Evolutionary conservation across 2,329 filamentous ascomycete species (phyloP).

Genomic region (Botrytis porri): DNA sequence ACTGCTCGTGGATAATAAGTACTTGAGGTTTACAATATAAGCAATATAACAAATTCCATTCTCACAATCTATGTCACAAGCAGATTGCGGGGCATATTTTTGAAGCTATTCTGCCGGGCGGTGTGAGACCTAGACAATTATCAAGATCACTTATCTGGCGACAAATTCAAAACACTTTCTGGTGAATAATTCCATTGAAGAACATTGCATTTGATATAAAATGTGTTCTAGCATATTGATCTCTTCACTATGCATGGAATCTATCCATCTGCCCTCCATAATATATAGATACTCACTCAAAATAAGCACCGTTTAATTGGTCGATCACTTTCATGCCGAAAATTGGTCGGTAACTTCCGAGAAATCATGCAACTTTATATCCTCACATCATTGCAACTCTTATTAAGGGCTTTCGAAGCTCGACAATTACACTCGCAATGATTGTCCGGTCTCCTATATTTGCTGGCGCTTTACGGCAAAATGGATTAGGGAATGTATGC

Average conservation of each 20-base stretch:
- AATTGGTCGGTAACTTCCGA: constrained; percentile 16
- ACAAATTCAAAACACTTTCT: not conserved
- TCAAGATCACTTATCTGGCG: not conserved
- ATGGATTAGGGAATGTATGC: constrained; percentile 14
- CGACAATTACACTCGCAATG: constrained; percentile 16
- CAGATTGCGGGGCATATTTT: not conserved
- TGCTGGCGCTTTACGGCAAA: constrained; percentile 2
- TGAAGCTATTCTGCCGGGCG: constrained; percentile 15
- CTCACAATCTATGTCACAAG: not conserved
- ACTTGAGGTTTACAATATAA: not conserved
- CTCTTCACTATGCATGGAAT: not conserved
- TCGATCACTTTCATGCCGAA: not conserved
- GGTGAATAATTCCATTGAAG: not conserved
- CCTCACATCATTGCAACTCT: not conserved
- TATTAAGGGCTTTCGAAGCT: constrained; percentile 12
- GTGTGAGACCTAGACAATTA: not conserved
- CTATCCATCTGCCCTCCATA: not conserved
- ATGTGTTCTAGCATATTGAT: not conserved
- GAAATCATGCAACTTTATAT: constrained; percentile 10
- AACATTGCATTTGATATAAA: not conserved
- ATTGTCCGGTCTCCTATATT: constrained; percentile 18
- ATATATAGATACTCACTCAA: not conserved
- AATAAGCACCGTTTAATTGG: constrained; percentile 18
- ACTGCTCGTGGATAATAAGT: not conserved
- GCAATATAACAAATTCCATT: no score